Base-by-base conservation (phyloP, 305 asterid genomes). In the Galium porrigens region DNA sequence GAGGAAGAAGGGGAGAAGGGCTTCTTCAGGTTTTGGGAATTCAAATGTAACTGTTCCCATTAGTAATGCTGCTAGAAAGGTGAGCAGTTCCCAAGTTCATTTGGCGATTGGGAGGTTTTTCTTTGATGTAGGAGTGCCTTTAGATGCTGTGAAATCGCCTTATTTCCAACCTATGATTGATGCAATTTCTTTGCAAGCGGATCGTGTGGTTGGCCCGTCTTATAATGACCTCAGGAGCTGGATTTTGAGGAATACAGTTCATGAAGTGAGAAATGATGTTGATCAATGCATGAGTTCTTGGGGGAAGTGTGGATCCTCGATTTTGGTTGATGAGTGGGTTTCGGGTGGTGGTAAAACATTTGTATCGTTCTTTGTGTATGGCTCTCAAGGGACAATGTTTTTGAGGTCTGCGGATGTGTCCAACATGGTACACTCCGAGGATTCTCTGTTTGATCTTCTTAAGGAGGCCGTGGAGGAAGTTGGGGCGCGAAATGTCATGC, bases 101-200 rank as follows among this genome's bases (percentile, higher is more conserved):
- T 83, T 87, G 94, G 99, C 97, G 15, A 75, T 92, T 32, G 99
- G 91, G 63, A 77, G 90, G 44, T 92, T 92, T 71, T 81, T 92
- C 73, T 74, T 71, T 36, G 94, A 89, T 46, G 95, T 80, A 3
- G 94, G 99, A 61, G 70, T 92, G 32, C 81, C 94, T 33, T 68
- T 81, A 22, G 83, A 84, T 57, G 94, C 95, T 63, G 95, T 81
- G 33, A 85, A 84, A 56, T 89, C 97, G 27, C 71, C 84, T 74
- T 84, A 80, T 76, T 92, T 92, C 72, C 89, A 85, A 67, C 97
- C 90, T 1, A 92, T 92, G 99, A 60, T 92, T 53, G 99, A 89
- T 59, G 95, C 88, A 4, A 85, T 92, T 55, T 82, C 94, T 72
- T 84, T 89, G 5, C 88, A 85, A 59, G 91, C 86, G n/a, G 55